A percentile compares a stretch with the other conserved stretches of the same genome.
phyloP scores from a whole-genome alignment of 148 eudicot genomes.

The Salicornia ramosissima region DNA sequence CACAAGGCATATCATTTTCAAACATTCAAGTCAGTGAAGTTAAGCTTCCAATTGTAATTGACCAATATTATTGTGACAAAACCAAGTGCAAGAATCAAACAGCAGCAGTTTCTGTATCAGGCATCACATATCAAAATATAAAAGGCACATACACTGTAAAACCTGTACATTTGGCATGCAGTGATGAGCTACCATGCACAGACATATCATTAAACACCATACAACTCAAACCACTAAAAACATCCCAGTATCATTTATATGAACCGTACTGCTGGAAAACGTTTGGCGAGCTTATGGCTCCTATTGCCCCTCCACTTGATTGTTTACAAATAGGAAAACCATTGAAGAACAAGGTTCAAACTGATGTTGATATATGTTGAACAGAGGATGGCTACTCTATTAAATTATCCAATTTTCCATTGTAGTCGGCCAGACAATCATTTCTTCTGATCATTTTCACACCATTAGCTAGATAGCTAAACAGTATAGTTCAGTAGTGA shows the following conservation, averaged over 20 bases:
- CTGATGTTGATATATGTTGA: conserved; percentile 54
- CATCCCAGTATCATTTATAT: conserved; percentile 53
- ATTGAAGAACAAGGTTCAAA: conserved; percentile 51
- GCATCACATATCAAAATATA: conserved; percentile 62
- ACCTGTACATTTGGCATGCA: conserved; percentile 91
- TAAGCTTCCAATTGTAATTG: conserved; percentile 78
- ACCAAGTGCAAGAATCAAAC: conserved; percentile 67
- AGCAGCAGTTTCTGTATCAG: conserved; percentile 78
- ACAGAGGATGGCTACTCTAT: conserved; percentile 10
- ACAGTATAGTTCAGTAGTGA: conserved; percentile 24
- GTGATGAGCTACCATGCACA: conserved; percentile 76
- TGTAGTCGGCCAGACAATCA: conserved; percentile 27
- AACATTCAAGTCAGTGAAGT: conserved; percentile 82
- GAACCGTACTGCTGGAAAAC: conserved; percentile 86
- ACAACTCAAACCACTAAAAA: conserved; percentile 62
- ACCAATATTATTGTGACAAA: conserved; percentile 92
- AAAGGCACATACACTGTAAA: conserved; percentile 90
- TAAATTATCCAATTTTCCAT: conserved; percentile 4
- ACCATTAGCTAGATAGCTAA: conserved; percentile 30
- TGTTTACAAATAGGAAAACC: conserved; percentile 70
- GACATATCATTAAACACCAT: conserved; percentile 59
- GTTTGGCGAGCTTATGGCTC: conserved; percentile 61
- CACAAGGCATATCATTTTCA: conserved; percentile 68
- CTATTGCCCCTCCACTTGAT: conserved; percentile 59
- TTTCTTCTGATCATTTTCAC: conserved; percentile 32